These are phyloP conservation scores for Wallemia ichthyophaga DNA, from an alignment of 1,284 basidiomycete species.

Conservation along the genomic window DNA sequence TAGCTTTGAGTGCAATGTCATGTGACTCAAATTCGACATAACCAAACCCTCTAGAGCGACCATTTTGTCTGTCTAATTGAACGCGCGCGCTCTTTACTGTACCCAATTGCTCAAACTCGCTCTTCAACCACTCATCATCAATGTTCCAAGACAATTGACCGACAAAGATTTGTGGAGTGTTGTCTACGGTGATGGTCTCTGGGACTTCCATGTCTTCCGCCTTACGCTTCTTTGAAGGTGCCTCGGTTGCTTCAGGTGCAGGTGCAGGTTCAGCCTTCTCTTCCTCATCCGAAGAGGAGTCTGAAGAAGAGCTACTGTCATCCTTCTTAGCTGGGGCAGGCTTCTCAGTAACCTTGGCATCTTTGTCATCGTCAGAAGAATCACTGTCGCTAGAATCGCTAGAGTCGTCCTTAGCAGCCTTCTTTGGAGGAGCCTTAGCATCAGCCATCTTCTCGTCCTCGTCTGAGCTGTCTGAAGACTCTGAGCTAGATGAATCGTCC, in stretches of 20 bases:
- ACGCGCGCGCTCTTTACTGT: constrained; percentile 65
- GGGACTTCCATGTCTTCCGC: constrained; percentile 29
- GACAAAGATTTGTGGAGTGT: constrained; percentile 44
- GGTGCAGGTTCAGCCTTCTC: constrained; percentile 12
- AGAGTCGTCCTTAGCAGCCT: constrained; percentile 5
- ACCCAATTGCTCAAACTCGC: constrained; percentile 68
- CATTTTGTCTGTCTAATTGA: constrained; percentile 64
- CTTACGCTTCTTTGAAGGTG: constrained; percentile 41
- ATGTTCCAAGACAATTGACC: constrained; percentile 89
- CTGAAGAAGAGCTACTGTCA: constrained; percentile 6
- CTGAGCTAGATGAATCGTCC: constrained; percentile 5
- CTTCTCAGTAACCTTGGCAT: constrained; percentile 3
- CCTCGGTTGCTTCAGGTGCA: constrained; percentile 12
- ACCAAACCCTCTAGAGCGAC: constrained; percentile 70
- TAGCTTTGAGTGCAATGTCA: constrained; percentile 39
- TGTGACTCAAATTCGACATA: constrained; percentile 56
- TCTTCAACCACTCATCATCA: constrained; percentile 79
- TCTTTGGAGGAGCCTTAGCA: constrained; percentile 4
- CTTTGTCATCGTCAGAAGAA: constrained; percentile 4
- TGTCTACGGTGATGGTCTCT: constrained; percentile 27
- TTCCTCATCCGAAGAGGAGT: constrained; percentile 12
- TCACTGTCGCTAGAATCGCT: constrained; percentile 4
- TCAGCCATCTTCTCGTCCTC: constrained; percentile 9
- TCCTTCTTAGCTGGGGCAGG: constrained; percentile 5
- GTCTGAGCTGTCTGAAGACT: constrained; percentile 8